Evolutionary conservation across 495 filamentous ascomycete genomes (phyloP).

Genomic region (Tuber brumale): DNA sequence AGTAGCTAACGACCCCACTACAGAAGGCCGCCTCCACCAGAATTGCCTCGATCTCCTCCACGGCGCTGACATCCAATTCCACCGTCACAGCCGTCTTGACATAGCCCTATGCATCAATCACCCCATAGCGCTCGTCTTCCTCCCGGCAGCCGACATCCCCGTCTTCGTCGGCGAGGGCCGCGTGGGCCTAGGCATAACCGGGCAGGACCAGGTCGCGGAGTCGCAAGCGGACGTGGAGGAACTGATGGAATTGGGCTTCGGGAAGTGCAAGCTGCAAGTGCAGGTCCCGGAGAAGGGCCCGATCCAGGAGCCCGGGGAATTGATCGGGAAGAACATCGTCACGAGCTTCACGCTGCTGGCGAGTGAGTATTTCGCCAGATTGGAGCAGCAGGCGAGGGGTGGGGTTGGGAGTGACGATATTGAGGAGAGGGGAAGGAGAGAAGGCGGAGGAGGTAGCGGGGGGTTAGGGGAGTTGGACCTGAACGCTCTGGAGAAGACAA

Average conservation of each 20-base stretch:
- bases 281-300: conserved; percentile 85
- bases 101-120: conserved; percentile 95
- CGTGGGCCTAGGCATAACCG: conserved; percentile 91
- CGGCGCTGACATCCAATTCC: conserved; percentile 93
- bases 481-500: conserved; percentile 13
- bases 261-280: conserved; percentile 84
- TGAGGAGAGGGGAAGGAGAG: conserved; percentile 3
- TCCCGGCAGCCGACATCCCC: conserved; percentile 93
- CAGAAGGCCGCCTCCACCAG: conserved; percentile 88
- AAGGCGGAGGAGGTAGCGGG: conserved; percentile 17
- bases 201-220: conserved; percentile 84
- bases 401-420: conserved; percentile 3
- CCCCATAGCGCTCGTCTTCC: conserved; percentile 91
- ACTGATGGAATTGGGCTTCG: conserved; percentile 78
- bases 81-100: conserved; percentile 83
- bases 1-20: conserved; percentile 8
- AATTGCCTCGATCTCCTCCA: conserved; percentile 78
- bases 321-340: conserved; percentile 89
- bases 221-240: conserved; percentile 67
- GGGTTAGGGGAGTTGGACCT: conserved; percentile 43
- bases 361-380: conserved; percentile 66
- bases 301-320: conserved; percentile 59
- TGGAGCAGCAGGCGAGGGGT: conserved; percentile 51
- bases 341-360: conserved; percentile 88
- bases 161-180: conserved; percentile 92